These are phyloP conservation scores for Scleroderma citrinum DNA, from an alignment of 768 basidiomycete species.

Conservation along the genomic window DNA sequence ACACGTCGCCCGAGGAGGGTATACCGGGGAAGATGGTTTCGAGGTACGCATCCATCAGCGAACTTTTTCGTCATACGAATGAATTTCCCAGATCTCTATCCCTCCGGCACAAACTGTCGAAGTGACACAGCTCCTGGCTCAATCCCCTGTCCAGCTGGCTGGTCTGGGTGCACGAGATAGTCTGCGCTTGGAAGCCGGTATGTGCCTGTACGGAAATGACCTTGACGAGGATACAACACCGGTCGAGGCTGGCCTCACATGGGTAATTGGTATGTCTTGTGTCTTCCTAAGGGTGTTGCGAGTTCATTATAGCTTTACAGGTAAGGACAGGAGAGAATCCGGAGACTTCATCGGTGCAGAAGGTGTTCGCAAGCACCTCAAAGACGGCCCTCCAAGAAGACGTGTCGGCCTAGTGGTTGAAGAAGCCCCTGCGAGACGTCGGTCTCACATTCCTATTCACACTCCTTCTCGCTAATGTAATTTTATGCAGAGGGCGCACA, in stretches of 20 bases:
- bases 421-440: slow-evolving; percentile 73
- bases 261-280: slow-evolving; percentile 78
- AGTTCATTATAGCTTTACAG: slow-evolving; percentile 31
- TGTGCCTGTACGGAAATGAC: slow-evolving; percentile 96
- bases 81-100: slow-evolving; percentile 66
- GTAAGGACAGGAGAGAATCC: slow-evolving; percentile 71
- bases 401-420: slow-evolving; percentile 81
- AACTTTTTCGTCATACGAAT: background rate
- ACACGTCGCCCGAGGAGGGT: slow-evolving; percentile 91
- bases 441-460: background rate
- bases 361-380: slow-evolving; percentile 66
- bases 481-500: background rate
- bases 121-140: slow-evolving; percentile 58
- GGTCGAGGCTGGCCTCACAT: slow-evolving; percentile 85
- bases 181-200: slow-evolving; percentile 90
- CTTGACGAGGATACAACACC: slow-evolving; percentile 82
- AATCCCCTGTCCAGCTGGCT: slow-evolving; percentile 66
- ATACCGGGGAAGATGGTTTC: slow-evolving; percentile 98
- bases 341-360: slow-evolving; percentile 78
- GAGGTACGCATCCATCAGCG: slow-evolving; percentile 49
- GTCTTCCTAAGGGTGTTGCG: background rate
- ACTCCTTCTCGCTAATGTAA: background rate
- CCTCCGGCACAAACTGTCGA: slow-evolving; percentile 71
- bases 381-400: slow-evolving; percentile 68
- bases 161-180: slow-evolving; percentile 93